A percentile compares a stretch with the other conserved stretches of the same genome.
Evolutionary conservation across 768 basidiomycete genomes (phyloP).

Genomic region (Suillus alpinus): DNA sequence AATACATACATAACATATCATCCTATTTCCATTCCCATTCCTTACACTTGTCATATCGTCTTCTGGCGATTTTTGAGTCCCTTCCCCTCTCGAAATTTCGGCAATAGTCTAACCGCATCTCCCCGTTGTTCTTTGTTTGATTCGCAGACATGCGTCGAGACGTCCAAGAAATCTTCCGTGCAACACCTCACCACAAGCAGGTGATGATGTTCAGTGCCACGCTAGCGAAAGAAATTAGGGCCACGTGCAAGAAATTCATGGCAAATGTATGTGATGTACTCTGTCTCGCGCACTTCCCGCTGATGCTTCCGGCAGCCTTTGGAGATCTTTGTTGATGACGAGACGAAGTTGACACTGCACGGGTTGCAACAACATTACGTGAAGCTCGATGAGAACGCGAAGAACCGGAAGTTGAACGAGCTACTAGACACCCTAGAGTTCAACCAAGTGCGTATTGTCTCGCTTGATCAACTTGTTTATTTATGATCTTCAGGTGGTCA

Average conservation of each 20-base stretch:
- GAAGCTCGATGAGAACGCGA: slow-evolving; percentile 90
- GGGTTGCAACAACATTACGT: slow-evolving; percentile 99
- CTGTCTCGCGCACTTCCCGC: background rate
- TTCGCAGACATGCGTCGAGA: slow-evolving; percentile 98
- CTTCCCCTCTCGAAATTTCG: slow-evolving; percentile 52
- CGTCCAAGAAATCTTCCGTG: slow-evolving; percentile 99
- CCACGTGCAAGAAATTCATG: slow-evolving; percentile 99
- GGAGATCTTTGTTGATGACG: slow-evolving; percentile 99
- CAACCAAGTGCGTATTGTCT: slow-evolving; percentile 68
- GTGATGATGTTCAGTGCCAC: slow-evolving; percentile 99
- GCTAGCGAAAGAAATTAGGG: slow-evolving; percentile 91
- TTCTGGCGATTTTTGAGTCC: slow-evolving; percentile 42
- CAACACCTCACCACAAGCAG: slow-evolving; percentile 99
- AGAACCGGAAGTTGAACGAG: slow-evolving; percentile 97
- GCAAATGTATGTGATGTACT: slow-evolving; percentile 68
- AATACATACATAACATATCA: background rate
- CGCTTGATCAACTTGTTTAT: background rate
- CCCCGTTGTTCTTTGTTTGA: slow-evolving; percentile 41
- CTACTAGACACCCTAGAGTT: slow-evolving; percentile 94
- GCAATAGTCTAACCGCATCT: slow-evolving; percentile 63
- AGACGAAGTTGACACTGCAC: slow-evolving; percentile 96
- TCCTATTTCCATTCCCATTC: background rate
- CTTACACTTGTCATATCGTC: slow-evolving; percentile 27
- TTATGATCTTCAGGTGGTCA: slow-evolving; percentile 74
- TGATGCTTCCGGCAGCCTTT: slow-evolving; percentile 62